A percentile compares a stretch with the other conserved stretches of the same genome.
Evolutionary conservation across 2,329 filamentous ascomycete genomes (phyloP).

Genomic region (Metarhizium anisopliae): DNA sequence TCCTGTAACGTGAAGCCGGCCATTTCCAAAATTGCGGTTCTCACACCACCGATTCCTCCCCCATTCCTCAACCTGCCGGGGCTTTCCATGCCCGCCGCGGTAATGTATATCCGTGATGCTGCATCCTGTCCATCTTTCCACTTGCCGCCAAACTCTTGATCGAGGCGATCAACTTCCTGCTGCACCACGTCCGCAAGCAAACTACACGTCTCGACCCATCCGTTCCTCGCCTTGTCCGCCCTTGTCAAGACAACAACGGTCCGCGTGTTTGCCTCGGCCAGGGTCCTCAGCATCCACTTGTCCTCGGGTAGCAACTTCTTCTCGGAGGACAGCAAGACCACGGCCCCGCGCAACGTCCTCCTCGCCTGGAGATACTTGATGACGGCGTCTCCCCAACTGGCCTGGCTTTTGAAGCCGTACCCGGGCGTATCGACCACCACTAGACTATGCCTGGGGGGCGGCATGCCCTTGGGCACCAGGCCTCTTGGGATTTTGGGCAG

Average conservation of each 20-base stretch:
- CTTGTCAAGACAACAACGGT: slow-evolving; percentile 47
- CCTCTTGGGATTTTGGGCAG: slow-evolving; percentile 19
- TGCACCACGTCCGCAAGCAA: slow-evolving; percentile 18
- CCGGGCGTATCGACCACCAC: slow-evolving; percentile 43
- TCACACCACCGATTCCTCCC: slow-evolving; percentile 30
- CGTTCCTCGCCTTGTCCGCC: slow-evolving; percentile 37
- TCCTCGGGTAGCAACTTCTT: slow-evolving; percentile 42
- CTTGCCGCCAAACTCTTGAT: slow-evolving; percentile 12
- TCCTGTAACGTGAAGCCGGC: slow-evolving; percentile 24
- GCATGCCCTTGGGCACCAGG: slow-evolving; percentile 24
- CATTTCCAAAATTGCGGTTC: slow-evolving; percentile 30
- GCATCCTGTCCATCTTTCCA: slow-evolving; percentile 22
- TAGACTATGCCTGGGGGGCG: slow-evolving; percentile 36
- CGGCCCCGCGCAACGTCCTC: slow-evolving; percentile 38
- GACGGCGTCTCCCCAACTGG: slow-evolving; percentile 45
- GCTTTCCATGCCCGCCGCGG: slow-evolving; percentile 27
- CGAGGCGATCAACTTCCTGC: slow-evolving; percentile 15
- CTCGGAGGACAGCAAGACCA: slow-evolving; percentile 44
- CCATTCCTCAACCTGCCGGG: slow-evolving; percentile 21
- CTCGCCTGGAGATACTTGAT: slow-evolving; percentile 39
- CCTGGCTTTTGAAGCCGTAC: slow-evolving; percentile 37
- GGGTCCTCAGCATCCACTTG: slow-evolving; percentile 34
- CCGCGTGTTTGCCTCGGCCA: slow-evolving; percentile 34
- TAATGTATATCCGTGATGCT: slow-evolving; percentile 23
- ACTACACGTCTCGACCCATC: slow-evolving; percentile 19